Percentiles rank a stretch among this genome's conserved stretches.
Evolutionary conservation across 495 filamentous ascomycete genomes (phyloP).

Genomic region (Neurospora africana): DNA sequence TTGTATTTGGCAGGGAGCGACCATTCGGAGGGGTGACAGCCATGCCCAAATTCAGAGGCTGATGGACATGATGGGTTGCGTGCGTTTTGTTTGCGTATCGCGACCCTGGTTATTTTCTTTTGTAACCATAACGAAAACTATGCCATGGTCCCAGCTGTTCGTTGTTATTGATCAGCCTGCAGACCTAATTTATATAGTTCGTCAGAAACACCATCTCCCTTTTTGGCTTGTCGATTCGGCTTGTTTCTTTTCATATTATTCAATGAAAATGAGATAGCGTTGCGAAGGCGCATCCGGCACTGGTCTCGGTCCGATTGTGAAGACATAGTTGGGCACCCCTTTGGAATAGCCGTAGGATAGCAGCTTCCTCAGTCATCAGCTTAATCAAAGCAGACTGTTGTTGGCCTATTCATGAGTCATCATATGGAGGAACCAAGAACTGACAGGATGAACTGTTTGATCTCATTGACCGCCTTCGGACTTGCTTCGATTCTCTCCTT

Average conservation of each 20-base stretch:
- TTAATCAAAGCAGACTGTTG: background rate
- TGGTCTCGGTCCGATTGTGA: background rate
- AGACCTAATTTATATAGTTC: background rate
- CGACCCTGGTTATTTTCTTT: background rate
- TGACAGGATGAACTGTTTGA: background rate
- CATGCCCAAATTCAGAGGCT: background rate
- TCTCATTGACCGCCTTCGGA: background rate
- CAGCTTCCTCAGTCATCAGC: background rate
- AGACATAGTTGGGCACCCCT: background rate
- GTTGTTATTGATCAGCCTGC: background rate
- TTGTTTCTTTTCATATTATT: background rate
- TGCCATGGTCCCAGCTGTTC: background rate
- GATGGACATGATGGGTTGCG: background rate
- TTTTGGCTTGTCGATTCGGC: background rate
- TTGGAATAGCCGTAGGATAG: background rate
- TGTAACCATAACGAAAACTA: background rate
- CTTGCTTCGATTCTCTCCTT: background rate
- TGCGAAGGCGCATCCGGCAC: background rate
- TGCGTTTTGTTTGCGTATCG: background rate
- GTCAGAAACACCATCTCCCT: background rate
- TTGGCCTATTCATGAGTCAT: background rate
- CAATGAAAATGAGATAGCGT: background rate
- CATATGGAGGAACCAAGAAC: background rate
- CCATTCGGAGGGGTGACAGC: conserved; percentile 4
- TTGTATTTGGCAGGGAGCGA: conserved; percentile 12